phyloP scores from a whole-genome alignment of 495 filamentous ascomycete genomes.

The Coniosporium apollinis region DNA sequence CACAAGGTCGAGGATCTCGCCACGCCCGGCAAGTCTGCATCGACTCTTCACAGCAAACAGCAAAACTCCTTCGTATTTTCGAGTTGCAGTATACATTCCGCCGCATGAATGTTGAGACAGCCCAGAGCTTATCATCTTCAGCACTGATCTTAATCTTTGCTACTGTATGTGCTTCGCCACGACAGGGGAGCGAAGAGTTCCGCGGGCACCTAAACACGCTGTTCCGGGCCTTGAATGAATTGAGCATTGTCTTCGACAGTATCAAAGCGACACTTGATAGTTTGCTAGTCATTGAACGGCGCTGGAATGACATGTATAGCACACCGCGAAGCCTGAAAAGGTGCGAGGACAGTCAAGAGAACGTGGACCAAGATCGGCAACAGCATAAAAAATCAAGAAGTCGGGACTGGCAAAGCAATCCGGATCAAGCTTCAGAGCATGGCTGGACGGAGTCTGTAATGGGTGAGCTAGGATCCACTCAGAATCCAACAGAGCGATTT shows the following conservation, averaged over 20 bases:
- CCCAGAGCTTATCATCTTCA: not conserved
- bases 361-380: too few relatives aligned
- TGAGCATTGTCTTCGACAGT: not conserved
- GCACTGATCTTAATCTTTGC: slow-evolving; percentile 2
- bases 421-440: too few relatives aligned
- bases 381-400: too few relatives aligned
- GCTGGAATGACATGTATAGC: too few relatives aligned
- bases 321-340: too few relatives aligned
- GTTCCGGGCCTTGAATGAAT: not conserved
- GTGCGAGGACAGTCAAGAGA: too few relatives aligned
- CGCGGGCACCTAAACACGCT: not conserved
- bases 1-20: not conserved
- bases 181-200: not conserved
- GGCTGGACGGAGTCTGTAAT: too few relatives aligned
- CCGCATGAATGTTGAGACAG: slow-evolving; percentile 1
- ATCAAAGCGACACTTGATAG: not conserved
- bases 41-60: not conserved
- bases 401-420: too few relatives aligned
- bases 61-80: not conserved
- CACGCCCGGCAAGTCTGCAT: not conserved
- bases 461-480: too few relatives aligned
- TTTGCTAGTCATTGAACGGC: not conserved
- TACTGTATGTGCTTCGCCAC: not conserved
- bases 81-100: not conserved
- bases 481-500: too few relatives aligned